Evolutionary conservation across 345 rosid species (phyloP).

Genomic region (Lepidium africanum): DNA sequence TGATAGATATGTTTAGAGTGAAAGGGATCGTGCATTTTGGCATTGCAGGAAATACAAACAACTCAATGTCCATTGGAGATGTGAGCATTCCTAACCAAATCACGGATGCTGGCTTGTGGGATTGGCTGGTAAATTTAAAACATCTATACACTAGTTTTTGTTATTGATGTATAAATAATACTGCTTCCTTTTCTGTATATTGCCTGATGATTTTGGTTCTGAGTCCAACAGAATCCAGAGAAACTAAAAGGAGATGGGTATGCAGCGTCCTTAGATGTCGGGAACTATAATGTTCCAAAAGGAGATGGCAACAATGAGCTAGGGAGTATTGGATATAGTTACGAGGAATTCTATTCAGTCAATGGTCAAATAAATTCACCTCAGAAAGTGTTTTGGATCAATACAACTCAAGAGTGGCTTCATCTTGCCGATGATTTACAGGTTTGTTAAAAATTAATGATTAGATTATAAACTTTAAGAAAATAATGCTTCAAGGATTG

Average conservation of each 20-base stretch:
- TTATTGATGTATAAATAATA: background rate
- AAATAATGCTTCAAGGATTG: background rate
- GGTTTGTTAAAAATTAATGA: conserved; percentile 26
- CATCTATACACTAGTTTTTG: background rate
- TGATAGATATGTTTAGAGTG: conserved; percentile 38
- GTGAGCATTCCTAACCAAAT: conserved; percentile 43
- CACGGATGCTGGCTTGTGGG: conserved; percentile 45
- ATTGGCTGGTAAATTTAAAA: conserved; percentile 38
- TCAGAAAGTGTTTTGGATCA: conserved; percentile 29
- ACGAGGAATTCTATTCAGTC: conserved; percentile 33
- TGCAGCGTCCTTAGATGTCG: conserved; percentile 27
- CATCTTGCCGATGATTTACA: conserved; percentile 38
- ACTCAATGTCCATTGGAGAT: conserved; percentile 55
- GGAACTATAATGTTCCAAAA: conserved; percentile 32
- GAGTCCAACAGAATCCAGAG: conserved; percentile 30
- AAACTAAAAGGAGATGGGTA: conserved; percentile 8
- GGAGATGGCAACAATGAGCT: conserved; percentile 28
- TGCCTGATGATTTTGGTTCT: background rate
- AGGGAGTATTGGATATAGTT: conserved; percentile 32
- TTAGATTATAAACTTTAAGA: background rate
- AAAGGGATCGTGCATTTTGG: conserved; percentile 49
- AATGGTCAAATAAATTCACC: conserved; percentile 22
- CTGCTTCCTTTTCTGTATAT: background rate
- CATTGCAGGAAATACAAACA: conserved; percentile 43
- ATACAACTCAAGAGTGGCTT: conserved; percentile 39